Conservation (phyloP, 768 basidiomycete species). For the Leccinellum albellum region DNA sequence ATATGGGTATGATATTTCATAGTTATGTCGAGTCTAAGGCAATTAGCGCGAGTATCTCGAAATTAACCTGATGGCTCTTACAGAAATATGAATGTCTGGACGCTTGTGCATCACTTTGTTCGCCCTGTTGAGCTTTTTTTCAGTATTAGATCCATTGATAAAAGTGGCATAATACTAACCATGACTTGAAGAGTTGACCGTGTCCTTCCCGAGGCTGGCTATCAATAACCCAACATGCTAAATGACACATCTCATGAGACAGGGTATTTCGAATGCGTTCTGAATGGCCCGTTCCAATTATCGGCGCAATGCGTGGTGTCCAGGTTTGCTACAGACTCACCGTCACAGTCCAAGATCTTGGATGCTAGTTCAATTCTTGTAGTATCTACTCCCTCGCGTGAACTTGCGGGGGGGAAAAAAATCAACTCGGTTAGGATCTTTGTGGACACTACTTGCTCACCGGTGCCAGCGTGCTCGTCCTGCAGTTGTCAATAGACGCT, state of each 20-base stretch:
- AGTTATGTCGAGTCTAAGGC: constrained; percentile 62
- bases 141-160: not conserved
- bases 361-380: constrained; percentile 74
- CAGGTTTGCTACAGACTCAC: constrained; percentile 35
- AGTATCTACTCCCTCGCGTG: constrained; percentile 53
- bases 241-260: constrained; percentile 90
- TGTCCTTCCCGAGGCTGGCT: constrained; percentile 67
- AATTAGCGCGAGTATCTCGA: not conserved
- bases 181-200: constrained; percentile 66
- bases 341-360: constrained; percentile 76
- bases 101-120: constrained; percentile 61
- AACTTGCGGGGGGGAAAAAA: constrained; percentile 39
- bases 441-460: constrained; percentile 31
- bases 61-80: constrained; percentile 29
- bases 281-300: constrained; percentile 24
- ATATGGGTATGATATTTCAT: constrained; percentile 70
- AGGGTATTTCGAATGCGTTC: constrained; percentile 80
- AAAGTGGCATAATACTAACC: constrained; percentile 40
- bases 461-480: constrained; percentile 65
- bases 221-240: constrained; percentile 83
- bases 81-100: constrained; percentile 70
- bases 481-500: constrained; percentile 61
- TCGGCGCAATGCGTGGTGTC: not conserved
- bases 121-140: constrained; percentile 43
- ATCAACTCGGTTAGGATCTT: not conserved